These are phyloP conservation scores for Dichotomopilus funicola DNA, from an alignment of 2,329 filamentous ascomycete species.

Conservation along the genomic window DNA sequence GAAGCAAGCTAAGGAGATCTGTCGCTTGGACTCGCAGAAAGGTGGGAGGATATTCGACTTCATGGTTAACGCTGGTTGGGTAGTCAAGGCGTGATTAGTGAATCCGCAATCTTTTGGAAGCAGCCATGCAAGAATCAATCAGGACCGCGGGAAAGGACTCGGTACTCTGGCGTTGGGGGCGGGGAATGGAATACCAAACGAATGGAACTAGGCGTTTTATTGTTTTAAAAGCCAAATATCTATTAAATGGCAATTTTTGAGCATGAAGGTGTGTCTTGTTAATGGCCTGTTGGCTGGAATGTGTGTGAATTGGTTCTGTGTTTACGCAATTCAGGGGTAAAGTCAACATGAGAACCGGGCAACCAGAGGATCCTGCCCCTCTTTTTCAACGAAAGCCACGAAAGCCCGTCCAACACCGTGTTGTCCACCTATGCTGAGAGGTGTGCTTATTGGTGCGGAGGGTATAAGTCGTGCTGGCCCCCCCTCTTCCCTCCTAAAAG, in stretches of 20 bases:
- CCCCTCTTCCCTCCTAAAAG: background rate
- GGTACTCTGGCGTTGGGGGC: slow-evolving; percentile 9
- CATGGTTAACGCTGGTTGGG: slow-evolving; percentile 87
- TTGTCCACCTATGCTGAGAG: background rate
- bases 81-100: slow-evolving; percentile 58
- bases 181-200: slow-evolving; percentile 17
- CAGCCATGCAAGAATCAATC: background rate
- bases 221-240: slow-evolving; percentile 4
- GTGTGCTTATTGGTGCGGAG: slow-evolving; percentile 13
- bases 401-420: background rate
- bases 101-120: too few relatives aligned
- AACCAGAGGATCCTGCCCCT: slow-evolving; percentile 3
- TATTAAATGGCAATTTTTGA: background rate
- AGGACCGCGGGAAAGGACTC: background rate
- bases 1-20: slow-evolving; percentile 85
- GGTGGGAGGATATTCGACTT: slow-evolving; percentile 87
- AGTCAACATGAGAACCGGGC: slow-evolving; percentile 1
- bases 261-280: background rate
- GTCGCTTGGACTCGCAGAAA: slow-evolving; percentile 76
- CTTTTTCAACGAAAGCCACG: background rate
- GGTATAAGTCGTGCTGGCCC: slow-evolving; percentile 8
- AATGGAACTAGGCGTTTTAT: background rate
- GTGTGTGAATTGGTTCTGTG: background rate
- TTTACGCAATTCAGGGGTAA: slow-evolving; percentile 10
- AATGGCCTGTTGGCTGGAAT: background rate